Evolutionary conservation across 306 rosid genomes (phyloP).

Genomic region (Parietaria judaica): DNA sequence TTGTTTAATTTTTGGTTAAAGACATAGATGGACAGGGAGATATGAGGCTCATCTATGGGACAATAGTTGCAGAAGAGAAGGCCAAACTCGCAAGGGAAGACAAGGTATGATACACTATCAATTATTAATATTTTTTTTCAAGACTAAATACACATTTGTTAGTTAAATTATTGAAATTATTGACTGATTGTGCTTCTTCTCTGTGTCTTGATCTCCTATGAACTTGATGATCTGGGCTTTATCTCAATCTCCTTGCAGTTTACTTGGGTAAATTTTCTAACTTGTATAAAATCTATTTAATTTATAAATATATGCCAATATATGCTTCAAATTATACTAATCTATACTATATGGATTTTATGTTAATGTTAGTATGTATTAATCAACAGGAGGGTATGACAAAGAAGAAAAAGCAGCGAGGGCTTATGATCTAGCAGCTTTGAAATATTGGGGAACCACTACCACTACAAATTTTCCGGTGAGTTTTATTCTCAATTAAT

Average conservation of each 20-base stretch:
- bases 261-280: slow-evolving; percentile 62
- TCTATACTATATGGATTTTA: not conserved
- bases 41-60: slow-evolving; percentile 96
- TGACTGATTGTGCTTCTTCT: slow-evolving; percentile 16
- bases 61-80: slow-evolving; percentile 92
- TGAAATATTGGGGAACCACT: slow-evolving; percentile 91
- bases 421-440: slow-evolving; percentile 88
- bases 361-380: not conserved
- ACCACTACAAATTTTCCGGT: slow-evolving; percentile 94
- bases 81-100: slow-evolving; percentile 95
- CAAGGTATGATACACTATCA: slow-evolving; percentile 43
- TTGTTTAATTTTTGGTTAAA: slow-evolving; percentile 9
- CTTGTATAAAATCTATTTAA: not conserved
- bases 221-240: slow-evolving; percentile 25
- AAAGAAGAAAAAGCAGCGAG: slow-evolving; percentile 96
- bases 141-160: no score
- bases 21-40: slow-evolving; percentile 98
- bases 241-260: slow-evolving; percentile 42
- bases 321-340: no score
- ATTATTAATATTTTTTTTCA: not conserved
- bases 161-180: not conserved
- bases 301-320: no score
- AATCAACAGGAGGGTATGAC: slow-evolving; percentile 72
- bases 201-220: not conserved
- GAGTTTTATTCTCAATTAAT: slow-evolving; percentile 14